These are phyloP conservation scores for Agroathelia rolfsii DNA, from an alignment of 1,284 basidiomycete species.

Conservation along the genomic window DNA sequence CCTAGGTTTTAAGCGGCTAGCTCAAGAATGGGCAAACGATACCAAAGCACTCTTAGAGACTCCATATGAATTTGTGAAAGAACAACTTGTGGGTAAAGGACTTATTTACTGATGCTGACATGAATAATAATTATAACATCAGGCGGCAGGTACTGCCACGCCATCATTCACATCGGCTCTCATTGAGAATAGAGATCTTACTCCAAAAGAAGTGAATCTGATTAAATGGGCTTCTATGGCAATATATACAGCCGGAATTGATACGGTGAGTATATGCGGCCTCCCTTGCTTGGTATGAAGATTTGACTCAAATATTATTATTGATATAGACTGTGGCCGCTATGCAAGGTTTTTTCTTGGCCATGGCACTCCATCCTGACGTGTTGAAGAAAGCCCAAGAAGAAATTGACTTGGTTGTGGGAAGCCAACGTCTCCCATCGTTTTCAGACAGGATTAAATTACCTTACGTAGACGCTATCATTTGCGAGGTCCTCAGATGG, in stretches of 20 bases:
- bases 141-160: conserved; percentile 43
- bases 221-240: conserved; percentile 54
- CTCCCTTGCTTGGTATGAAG: too few species aligned
- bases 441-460: conserved; percentile 15
- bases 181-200: conserved; percentile 35
- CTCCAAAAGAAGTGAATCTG: conserved; percentile 38
- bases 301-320: neutral
- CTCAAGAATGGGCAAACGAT: conserved; percentile 3
- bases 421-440: conserved; percentile 14
- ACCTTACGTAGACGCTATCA: conserved; percentile 14
- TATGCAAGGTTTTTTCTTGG: conserved; percentile 14
- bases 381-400: conserved; percentile 14
- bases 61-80: conserved; percentile 5
- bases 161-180: conserved; percentile 41
- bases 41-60: conserved; percentile 6
- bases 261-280: conserved; percentile 7
- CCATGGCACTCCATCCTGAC: conserved; percentile 16
- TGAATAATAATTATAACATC: conserved; percentile 3
- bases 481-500: conserved; percentile 7
- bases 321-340: conserved; percentile 7
- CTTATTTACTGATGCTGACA: neutral
- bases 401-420: conserved; percentile 17
- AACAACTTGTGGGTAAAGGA: conserved; percentile 1
- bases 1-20: conserved; percentile 5
- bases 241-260: conserved; percentile 38